Conservation (phyloP, 1,139 yeast species). For the Sporopachydermia cereana region DNA sequence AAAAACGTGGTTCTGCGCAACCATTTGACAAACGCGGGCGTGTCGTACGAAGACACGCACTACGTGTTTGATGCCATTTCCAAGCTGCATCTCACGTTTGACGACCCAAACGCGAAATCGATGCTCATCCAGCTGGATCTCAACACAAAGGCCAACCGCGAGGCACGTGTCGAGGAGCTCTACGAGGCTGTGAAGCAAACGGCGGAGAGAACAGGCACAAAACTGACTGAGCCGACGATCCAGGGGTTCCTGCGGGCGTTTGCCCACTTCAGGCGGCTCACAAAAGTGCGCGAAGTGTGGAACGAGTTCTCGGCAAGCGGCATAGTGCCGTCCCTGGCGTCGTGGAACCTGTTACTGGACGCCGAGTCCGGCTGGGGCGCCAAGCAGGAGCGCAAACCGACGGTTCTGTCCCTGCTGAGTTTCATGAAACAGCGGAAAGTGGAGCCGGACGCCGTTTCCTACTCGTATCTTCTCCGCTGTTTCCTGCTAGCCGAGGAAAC, state of each 20-base stretch:
- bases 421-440: conserved; percentile 25
- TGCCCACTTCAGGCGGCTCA: background rate
- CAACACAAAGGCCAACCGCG: background rate
- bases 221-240: background rate
- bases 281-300: conserved; percentile 29
- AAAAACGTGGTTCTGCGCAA: background rate
- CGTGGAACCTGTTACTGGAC: conserved; percentile 36
- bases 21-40: background rate
- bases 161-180: background rate
- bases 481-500: conserved; percentile 22
- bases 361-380: conserved; percentile 26
- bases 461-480: conserved; percentile 25
- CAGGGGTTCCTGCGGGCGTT: background rate
- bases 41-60: background rate
- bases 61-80: background rate
- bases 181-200: background rate
- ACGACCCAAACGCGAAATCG: background rate
- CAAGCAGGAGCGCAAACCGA: conserved; percentile 19
- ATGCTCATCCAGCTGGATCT: background rate
- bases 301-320: conserved; percentile 24
- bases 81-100: background rate
- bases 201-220: background rate
- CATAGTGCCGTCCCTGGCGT: conserved; percentile 22
- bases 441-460: conserved; percentile 29
- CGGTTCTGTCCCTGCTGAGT: conserved; percentile 28